A percentile compares a stretch with the other conserved stretches of the same genome.
These are phyloP conservation scores for Solanum medicagineum DNA, from an alignment of 257 asterid species.

Conservation along the genomic window DNA sequence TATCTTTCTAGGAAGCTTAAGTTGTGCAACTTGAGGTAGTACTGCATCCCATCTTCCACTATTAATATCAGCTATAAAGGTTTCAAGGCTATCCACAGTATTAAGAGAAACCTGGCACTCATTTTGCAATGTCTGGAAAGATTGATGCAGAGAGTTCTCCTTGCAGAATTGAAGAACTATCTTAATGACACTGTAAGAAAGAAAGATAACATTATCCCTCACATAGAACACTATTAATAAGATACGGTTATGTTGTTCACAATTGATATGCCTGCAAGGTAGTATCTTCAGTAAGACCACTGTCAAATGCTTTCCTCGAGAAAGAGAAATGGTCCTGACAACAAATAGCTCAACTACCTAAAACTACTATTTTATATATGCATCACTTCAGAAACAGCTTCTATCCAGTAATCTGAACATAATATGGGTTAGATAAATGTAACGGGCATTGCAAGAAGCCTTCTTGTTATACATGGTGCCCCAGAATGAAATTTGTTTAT, in stretches of 20 bases:
- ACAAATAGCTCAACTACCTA: background rate
- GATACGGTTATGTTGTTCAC: background rate
- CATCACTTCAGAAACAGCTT: background rate
- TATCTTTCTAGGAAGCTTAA: conserved; percentile 82
- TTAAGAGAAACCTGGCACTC: conserved; percentile 96
- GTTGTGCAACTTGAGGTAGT: conserved; percentile 89
- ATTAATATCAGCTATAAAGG: conserved; percentile 79
- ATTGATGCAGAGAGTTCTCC: conserved; percentile 87
- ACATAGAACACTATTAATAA: background rate
- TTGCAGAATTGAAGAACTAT: conserved; percentile 97
- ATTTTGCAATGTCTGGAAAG: conserved; percentile 76
- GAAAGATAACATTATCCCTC: background rate
- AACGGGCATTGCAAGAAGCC: background rate
- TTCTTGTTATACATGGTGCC: background rate
- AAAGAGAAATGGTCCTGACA: background rate
- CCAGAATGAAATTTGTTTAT: background rate
- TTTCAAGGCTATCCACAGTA: conserved; percentile 90
- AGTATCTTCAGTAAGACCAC: background rate
- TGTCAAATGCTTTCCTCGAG: background rate
- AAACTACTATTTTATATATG: background rate
- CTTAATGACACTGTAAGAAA: conserved; percentile 70
- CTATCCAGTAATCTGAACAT: background rate
- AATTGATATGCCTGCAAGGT: background rate
- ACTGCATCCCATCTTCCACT: conserved; percentile 99
- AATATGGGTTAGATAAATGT: background rate